Evolutionary conservation across 148 eudicot species (phyloP), one percentile per base, ranked within the genome.

Genomic region (Cornus kousa): DNA sequence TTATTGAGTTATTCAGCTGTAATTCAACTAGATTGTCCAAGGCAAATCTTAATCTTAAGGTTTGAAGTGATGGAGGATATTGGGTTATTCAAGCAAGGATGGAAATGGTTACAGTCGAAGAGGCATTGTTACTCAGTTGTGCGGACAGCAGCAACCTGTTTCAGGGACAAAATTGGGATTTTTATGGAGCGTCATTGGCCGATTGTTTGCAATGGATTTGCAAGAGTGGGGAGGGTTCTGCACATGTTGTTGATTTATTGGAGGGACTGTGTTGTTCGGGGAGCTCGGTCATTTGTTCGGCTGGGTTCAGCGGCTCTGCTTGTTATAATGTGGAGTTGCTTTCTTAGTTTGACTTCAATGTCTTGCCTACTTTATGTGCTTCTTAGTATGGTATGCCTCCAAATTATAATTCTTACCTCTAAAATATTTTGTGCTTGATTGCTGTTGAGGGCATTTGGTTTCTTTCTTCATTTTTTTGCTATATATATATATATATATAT

Each of bases 301-400:
- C 77, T 96, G 77, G 90, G 94, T 75, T 92, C 98, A 0, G 95
- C 88, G 0, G 98, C 99, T 20, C 82, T 96, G 92, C 84, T 96
- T 48, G 88, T 96, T 76, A 89, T 96, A 23, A 89, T 96, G 97
- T 96, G 99, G 99, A 87, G 99, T 80, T 93, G 93, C 83, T 96
- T 96, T 74, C 89, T 96, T 72, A 93, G 99, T 86, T 91, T 93
- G 93, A 96, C 99, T 9, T 96, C 99, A 13, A 80, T 93, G 79
- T 92, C 97, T n/a, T 93, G 98, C 88, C 87, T 96, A 62, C 71
- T 87, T 78, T 96, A 93, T 82, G 89, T 92, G 67, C 89, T 96
- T 78, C 83, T 90, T 86, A 92, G 97, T 79, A 83, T 88, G 95
- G 99, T 96, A 85, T 22, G 89, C 22, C 19, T 77, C 66, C 68